Conservation (phyloP, 768 basidiomycete genomes). For the Pleurotus ostreatus region DNA sequence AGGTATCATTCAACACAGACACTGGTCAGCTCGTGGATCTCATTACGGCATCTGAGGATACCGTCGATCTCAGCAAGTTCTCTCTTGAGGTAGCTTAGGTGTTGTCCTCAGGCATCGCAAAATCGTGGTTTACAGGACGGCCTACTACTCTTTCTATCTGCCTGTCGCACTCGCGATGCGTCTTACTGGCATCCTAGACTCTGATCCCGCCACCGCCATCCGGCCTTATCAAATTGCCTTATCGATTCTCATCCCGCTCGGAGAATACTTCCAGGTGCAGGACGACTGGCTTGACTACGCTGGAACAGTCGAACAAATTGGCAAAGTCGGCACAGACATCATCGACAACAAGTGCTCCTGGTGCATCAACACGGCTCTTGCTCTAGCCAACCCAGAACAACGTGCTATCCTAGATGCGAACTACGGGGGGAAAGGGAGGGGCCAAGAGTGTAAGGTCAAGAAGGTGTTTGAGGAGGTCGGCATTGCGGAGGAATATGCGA, state of each 20-base stretch:
- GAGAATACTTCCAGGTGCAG: constrained; percentile 98
- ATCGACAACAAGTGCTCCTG: constrained; percentile 98
- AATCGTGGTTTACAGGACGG: constrained; percentile 96
- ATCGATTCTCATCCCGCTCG: constrained; percentile 83
- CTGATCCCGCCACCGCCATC: constrained; percentile 30
- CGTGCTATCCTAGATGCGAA: constrained; percentile 50
- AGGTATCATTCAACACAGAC: constrained; percentile 82
- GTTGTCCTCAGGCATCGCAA: constrained; percentile 61
- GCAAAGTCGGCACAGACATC: constrained; percentile 97
- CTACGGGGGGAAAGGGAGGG: constrained; percentile 48
- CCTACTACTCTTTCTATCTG: constrained; percentile 97
- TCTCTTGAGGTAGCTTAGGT: constrained; percentile 51
- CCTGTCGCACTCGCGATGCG: constrained; percentile 95
- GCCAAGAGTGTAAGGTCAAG: constrained; percentile 30
- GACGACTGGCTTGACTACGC: constrained; percentile 95
- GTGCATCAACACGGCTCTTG: constrained; percentile 86
- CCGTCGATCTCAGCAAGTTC: constrained; percentile 82
- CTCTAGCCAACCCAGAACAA: constrained; percentile 50
- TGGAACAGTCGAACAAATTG: constrained; percentile 86
- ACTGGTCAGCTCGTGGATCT: constrained; percentile 94
- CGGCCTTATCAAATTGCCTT: constrained; percentile 69
- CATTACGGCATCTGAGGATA: constrained; percentile 88
- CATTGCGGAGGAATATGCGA: constrained; percentile 59
- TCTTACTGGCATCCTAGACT: constrained; percentile 57
- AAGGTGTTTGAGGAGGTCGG: constrained; percentile 66